Evolutionary conservation across 1,284 basidiomycete genomes (phyloP), one percentile per base, ranked within the genome.

Genomic region (Trichosporon sp.): DNA sequence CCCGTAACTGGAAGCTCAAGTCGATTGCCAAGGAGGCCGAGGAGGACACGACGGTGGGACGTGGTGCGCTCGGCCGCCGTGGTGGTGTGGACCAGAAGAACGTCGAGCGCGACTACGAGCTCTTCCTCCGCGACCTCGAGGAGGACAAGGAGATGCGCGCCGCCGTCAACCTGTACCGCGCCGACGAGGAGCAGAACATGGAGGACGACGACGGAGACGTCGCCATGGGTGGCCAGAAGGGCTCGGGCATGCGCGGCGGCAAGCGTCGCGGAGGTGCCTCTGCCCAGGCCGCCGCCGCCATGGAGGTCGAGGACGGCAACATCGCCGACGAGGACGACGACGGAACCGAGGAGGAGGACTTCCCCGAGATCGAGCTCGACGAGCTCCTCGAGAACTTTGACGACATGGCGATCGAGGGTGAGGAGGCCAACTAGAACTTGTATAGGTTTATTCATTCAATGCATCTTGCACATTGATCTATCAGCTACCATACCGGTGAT

Each of bases 61-160:
- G 92, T 64, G 95, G 95, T 73, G 91, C 96, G 3, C 90, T 97
- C 48, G 95, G 95, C 0, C 87, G 94, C 67, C 88, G 92, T 86
- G 95, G 95, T 51, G 95, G 95, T 59, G 86, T 94, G 67, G 96
- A 98, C 84, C 89, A 91, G 85, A 92, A 89, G 86, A 95, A 95
- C 86, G 93, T 98, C 73, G 95, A 98, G 81, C 90, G 93, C 81
- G 96, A 98, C 81, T 99, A 98, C 83, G 96, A 98, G 86, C 78
- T 94, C 74, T 99, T 99, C 90, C 86, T 99, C 84, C 89, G 93
- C 67, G 96, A 98, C 78, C 85, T 99, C 70, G 96, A 98, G 84
- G 96, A 99, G 84, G 96, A 99, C 85, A 91, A 92, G 67, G 96
- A 98, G 87, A 87, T 98, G 87, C 89, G 96, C 67, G 88, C 88